Evolutionary conservation across 1,284 basidiomycete genomes (phyloP), one percentile per base, ranked within the genome.

Genomic region (Ganoderma resinaceum): DNA sequence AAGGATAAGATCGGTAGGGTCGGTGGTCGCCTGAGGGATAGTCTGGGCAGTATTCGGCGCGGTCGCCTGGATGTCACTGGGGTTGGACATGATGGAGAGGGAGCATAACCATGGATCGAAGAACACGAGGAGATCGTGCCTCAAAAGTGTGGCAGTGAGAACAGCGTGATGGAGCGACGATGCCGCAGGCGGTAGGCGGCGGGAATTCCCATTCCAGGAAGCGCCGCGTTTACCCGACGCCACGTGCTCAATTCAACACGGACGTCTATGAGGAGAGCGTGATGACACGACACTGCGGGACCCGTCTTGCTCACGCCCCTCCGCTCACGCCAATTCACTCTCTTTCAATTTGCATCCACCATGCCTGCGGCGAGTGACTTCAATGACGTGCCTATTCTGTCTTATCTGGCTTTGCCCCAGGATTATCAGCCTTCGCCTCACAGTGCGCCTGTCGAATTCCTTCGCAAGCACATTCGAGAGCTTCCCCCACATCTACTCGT

Each of bases 401-500:
- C 81, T 18, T 94, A 93, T 78, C 85, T 95, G 9, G 87, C 84
- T 8, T 83, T 94, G 18, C 83, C 88, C 26, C 68, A 76, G 0
- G 82, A 86, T 69, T 89, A 91, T 74, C 75, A 78, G 31, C 92
- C 91, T 0, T 86, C 84, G 16, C 93, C 92, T n/a, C 76, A 80
- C 26, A 70, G 76, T n/a, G 65, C 66, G 14, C 71, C 89, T 1
- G 80, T 92, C 62, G 78, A 83, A 7, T 95, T 94, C 77, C 83
- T 95, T 64, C 77, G 75, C 12, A 82, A 80, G 70, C 85, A 93
- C 79, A 73, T 94, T 20, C 78, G 81, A 53, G 79, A 89, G 61
- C 85, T 94, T 6, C 93, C 92, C n/a, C 89, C 89, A 9, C 85
- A 93, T 75, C 78, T 93, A 23, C 80, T 88, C 20, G 69, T 75